phyloP scores from a whole-genome alignment of 495 filamentous ascomycete genomes.

The Aspergillus indologenus region DNA sequence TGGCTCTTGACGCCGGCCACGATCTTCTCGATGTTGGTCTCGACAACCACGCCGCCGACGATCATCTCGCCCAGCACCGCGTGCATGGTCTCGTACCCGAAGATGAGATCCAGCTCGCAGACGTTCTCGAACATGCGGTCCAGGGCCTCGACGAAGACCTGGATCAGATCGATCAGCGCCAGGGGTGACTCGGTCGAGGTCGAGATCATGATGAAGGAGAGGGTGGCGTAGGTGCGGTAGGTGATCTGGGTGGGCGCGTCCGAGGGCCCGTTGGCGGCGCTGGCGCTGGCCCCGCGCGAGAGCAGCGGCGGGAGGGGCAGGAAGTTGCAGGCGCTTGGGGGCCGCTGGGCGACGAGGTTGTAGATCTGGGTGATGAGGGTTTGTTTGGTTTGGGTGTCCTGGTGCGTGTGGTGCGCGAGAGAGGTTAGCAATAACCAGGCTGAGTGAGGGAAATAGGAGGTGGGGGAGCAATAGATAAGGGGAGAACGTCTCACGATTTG shows the following conservation, averaged over 20 bases:
- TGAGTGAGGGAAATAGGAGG: too few species aligned
- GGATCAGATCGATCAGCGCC: constrained; percentile 91
- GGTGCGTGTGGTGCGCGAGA: background rate
- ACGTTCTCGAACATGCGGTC: constrained; percentile 97
- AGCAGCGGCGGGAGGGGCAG: constrained; percentile 75
- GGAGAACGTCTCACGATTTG: constrained; percentile 65
- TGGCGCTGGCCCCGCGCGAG: constrained; percentile 58
- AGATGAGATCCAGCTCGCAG: constrained; percentile 96
- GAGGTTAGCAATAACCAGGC: constrained; percentile 9
- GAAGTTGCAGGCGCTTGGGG: constrained; percentile 91
- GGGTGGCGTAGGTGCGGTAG: constrained; percentile 96
- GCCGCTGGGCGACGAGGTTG: constrained; percentile 87
- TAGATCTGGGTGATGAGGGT: constrained; percentile 96
- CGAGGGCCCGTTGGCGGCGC: constrained; percentile 57
- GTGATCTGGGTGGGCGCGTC: constrained; percentile 94
- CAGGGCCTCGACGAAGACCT: constrained; percentile 94
- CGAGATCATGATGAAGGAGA: constrained; percentile 97
- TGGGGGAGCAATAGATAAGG: too few species aligned
- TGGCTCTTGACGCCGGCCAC: constrained; percentile 79
- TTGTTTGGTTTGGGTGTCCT: constrained; percentile 96
- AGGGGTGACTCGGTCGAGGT: constrained; percentile 97
- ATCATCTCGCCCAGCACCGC: constrained; percentile 91
- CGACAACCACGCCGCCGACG: constrained; percentile 91
- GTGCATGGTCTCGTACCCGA: constrained; percentile 97
- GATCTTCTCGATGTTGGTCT: constrained; percentile 85